These are phyloP conservation scores for Colletotrichum eleusines DNA, from an alignment of 2,329 filamentous ascomycete genomes.

Conservation along the genomic window DNA sequence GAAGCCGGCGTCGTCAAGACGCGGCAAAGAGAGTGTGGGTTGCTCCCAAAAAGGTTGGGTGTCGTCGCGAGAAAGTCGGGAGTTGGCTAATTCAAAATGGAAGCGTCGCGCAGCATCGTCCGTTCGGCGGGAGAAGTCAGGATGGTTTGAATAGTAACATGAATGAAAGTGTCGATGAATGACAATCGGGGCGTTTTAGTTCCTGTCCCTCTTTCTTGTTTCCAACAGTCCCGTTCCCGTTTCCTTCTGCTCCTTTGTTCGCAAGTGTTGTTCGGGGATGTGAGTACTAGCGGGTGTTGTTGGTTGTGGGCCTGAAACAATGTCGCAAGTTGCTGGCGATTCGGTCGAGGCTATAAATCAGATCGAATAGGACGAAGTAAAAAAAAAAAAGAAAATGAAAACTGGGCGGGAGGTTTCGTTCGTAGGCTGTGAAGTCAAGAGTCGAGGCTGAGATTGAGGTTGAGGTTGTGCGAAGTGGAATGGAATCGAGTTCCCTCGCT, in stretches of 20 bases:
- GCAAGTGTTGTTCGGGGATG: conserved; percentile 6
- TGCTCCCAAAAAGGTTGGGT: conserved; percentile 5
- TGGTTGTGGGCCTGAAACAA: conserved; percentile 34
- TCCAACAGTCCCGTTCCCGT: not conserved
- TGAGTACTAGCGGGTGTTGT: conserved; percentile 6
- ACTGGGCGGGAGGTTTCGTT: not conserved
- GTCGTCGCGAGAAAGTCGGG: conserved; percentile 11
- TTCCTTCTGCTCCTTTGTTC: conserved; percentile 12
- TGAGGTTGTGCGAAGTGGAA: conserved; percentile 23
- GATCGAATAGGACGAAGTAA: conserved; percentile 10
- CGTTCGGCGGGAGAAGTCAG: conserved; percentile 3
- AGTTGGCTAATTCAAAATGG: conserved; percentile 18
- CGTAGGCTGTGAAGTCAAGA: not conserved
- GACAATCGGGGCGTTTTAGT: conserved; percentile 7
- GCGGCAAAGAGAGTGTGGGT: conserved; percentile 49
- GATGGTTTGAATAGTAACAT: conserved; percentile 21
- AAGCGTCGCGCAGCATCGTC: conserved; percentile 34
- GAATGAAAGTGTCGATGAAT: conserved; percentile 26
- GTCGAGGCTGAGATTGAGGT: not conserved
- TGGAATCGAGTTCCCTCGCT: conserved; percentile 30
- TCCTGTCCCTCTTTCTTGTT: conserved; percentile 19
- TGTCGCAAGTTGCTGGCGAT: conserved; percentile 22
- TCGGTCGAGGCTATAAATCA: conserved; percentile 5
- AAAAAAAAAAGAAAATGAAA: no score
- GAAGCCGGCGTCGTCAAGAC: conserved; percentile 59